Conservation (phyloP, 2,329 filamentous ascomycete genomes). For the Diaporthe velutina region DNA sequence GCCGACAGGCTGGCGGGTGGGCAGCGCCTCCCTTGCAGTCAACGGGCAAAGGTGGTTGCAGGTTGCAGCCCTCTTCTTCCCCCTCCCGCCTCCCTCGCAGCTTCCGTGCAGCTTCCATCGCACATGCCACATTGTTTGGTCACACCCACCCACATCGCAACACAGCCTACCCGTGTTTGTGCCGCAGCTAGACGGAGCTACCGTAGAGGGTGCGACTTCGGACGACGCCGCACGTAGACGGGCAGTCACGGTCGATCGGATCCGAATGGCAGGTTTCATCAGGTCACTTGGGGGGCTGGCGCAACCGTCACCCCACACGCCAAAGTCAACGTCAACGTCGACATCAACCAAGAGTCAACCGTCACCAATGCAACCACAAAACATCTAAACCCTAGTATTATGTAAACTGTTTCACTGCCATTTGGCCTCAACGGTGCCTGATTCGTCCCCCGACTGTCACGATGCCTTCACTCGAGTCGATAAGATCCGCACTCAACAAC, state of each 20-base stretch:
- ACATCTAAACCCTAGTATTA: neutral
- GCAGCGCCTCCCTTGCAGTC: neutral
- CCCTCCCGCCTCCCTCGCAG: neutral
- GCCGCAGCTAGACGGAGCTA: neutral
- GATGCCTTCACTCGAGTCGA: neutral
- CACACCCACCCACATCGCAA: neutral
- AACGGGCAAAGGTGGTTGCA: neutral
- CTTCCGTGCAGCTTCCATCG: conserved; percentile 4
- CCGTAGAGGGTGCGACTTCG: conserved; percentile 6
- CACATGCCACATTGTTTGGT: neutral
- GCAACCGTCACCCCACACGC: neutral
- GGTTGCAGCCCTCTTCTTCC: neutral
- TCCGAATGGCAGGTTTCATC: conserved; percentile 31
- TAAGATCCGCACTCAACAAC: conserved; percentile 9
- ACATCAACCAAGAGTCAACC: neutral
- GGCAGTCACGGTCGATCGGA: neutral
- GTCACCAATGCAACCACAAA: conserved; percentile 4
- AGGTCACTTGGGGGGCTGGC: neutral
- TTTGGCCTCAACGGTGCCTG: neutral
- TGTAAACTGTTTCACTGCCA: neutral
- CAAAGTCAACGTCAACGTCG: neutral
- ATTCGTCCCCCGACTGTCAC: conserved; percentile 6
- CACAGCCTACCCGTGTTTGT: neutral
- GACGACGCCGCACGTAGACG: neutral
- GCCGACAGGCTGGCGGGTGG: neutral